These are phyloP conservation scores for Podospora pseudopauciseta DNA, from an alignment of 495 filamentous ascomycete species.

Conservation along the genomic window DNA sequence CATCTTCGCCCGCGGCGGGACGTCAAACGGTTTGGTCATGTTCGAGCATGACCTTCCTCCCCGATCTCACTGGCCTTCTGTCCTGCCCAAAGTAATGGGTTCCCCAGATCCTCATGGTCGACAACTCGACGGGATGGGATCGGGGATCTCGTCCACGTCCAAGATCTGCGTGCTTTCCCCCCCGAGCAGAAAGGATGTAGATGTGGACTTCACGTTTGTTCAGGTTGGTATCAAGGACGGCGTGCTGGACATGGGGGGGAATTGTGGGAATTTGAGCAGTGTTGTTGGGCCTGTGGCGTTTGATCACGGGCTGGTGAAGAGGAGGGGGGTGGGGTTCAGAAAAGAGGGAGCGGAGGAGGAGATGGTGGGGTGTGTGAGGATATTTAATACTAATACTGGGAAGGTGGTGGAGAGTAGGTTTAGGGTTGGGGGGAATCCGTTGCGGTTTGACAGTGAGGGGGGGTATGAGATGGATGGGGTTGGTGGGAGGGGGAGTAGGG, in stretches of 20 bases:
- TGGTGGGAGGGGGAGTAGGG: constrained; percentile 51
- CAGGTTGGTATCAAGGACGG: constrained; percentile 59
- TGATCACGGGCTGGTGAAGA: constrained; percentile 48
- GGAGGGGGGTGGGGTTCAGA: constrained; percentile 22
- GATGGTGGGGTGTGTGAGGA: constrained; percentile 23
- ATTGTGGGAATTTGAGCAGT: constrained; percentile 71
- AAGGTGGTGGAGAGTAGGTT: constrained; percentile 49
- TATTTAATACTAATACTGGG: constrained; percentile 50
- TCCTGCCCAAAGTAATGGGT: constrained; percentile 63
- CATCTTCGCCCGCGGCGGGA: constrained; percentile 70
- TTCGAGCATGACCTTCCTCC: constrained; percentile 47
- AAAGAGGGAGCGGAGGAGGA: constrained; percentile 32
- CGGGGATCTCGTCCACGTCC: constrained; percentile 63
- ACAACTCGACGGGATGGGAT: constrained; percentile 70
- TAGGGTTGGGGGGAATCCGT: constrained; percentile 46
- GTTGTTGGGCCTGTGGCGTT: constrained; percentile 65
- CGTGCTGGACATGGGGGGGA: constrained; percentile 61
- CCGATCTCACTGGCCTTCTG: constrained; percentile 47
- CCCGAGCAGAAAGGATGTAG: constrained; percentile 47
- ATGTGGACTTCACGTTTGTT: constrained; percentile 72
- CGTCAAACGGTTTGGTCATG: constrained; percentile 64
- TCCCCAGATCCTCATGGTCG: constrained; percentile 65
- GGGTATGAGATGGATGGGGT: constrained; percentile 67
- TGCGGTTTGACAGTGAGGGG: constrained; percentile 40
- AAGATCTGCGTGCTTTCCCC: constrained; percentile 64